Conservation (phyloP, 768 basidiomycete genomes). For the Phaeotremella fagi region DNA sequence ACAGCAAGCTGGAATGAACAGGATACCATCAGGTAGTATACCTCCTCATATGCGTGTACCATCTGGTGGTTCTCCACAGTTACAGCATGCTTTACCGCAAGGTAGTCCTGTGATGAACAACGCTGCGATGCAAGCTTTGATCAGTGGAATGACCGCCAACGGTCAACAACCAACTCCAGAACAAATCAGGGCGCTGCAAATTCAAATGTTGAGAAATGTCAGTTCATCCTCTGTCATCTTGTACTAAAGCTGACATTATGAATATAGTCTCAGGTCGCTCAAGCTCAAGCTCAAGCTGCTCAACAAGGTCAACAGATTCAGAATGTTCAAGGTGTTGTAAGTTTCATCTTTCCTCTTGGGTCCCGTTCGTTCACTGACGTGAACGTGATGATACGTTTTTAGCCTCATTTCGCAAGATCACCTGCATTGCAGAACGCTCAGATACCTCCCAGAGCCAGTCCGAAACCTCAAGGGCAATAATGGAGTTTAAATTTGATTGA, state of each 20-base stretch:
- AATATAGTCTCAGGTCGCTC: too few relatives aligned
- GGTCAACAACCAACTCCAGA: conserved; percentile 35
- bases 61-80: conserved; percentile 22
- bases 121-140: conserved; percentile 23
- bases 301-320: conserved; percentile 12
- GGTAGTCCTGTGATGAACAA: conserved; percentile 11
- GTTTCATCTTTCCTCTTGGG: neutral
- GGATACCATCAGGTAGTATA: conserved; percentile 9
- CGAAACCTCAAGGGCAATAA: conserved; percentile 9
- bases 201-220: conserved; percentile 23
- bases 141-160: conserved; percentile 16
- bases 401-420: conserved; percentile 27
- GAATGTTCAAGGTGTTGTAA: conserved; percentile 5
- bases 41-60: conserved; percentile 26
- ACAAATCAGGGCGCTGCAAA: conserved; percentile 20
- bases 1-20: conserved; percentile 7
- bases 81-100: conserved; percentile 1
- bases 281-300: conserved; percentile 9
- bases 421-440: conserved; percentile 27
- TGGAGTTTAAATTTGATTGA: neutral
- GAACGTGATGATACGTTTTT: too few relatives aligned
- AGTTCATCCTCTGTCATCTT: neutral
- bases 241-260: too few relatives aligned
- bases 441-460: conserved; percentile 16
- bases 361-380: too few relatives aligned